Conservation (phyloP, 2,329 filamentous ascomycete genomes). For the Xylariaceae sp. region DNA sequence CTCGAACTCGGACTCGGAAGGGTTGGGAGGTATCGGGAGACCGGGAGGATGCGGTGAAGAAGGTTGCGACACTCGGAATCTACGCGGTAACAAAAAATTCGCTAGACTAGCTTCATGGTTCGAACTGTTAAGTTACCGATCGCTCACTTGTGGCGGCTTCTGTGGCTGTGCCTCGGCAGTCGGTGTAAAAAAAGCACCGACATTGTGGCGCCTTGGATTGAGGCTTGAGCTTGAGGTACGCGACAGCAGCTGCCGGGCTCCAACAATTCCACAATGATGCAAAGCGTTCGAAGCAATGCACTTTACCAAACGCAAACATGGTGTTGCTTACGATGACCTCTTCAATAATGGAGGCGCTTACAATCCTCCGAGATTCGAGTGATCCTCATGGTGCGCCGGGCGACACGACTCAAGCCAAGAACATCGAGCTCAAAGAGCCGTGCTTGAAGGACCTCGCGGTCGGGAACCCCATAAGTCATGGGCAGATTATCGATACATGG, state of each 20-base stretch:
- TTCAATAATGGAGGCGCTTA: slow-evolving; percentile 68
- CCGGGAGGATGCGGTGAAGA: slow-evolving; percentile 2
- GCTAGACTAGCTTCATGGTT: background rate
- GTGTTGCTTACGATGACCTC: slow-evolving; percentile 79
- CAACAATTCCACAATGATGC: background rate
- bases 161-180: slow-evolving; percentile 24
- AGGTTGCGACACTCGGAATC: background rate
- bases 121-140: background rate
- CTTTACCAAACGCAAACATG: slow-evolving; percentile 55
- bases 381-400: slow-evolving; percentile 12
- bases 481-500: slow-evolving; percentile 70
- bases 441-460: slow-evolving; percentile 56
- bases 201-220: background rate
- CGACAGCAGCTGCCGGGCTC: no score
- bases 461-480: slow-evolving; percentile 75
- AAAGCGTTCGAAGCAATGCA: slow-evolving; percentile 10
- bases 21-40: background rate
- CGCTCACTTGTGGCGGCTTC: background rate
- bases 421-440: slow-evolving; percentile 50
- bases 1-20: slow-evolving; percentile 3
- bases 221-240: slow-evolving; percentile 20
- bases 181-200: slow-evolving; percentile 5
- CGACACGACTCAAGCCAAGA: slow-evolving; percentile 23
- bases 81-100: slow-evolving; percentile 19
- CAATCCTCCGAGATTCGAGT: slow-evolving; percentile 41